Evolutionary conservation across 805 yeast species (phyloP).

Genomic region (Sugiyamaella lignohabitans): DNA sequence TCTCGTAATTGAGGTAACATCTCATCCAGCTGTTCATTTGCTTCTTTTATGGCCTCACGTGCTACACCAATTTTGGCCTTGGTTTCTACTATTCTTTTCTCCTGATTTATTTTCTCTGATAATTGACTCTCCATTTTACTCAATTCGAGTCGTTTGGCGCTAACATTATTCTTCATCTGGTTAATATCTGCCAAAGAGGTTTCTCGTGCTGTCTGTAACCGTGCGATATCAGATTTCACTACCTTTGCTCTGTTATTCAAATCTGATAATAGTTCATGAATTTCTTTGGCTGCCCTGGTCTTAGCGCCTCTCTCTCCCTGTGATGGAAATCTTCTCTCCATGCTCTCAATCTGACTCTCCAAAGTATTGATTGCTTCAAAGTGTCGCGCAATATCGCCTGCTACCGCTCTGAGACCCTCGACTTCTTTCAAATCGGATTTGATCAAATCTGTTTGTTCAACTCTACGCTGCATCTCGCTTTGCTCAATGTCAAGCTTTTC

Average conservation of each 20-base stretch:
- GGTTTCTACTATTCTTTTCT: constrained; percentile 15
- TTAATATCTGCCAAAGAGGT: constrained; percentile 38
- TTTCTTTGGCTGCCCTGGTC: constrained; percentile 17
- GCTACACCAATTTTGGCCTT: constrained; percentile 5
- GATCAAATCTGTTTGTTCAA: neutral
- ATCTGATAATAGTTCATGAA: constrained; percentile 26
- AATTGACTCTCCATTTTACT: constrained; percentile 48
- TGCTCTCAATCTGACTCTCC: neutral
- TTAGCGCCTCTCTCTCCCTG: constrained; percentile 6
- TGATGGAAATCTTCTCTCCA: neutral
- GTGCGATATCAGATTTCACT: constrained; percentile 33
- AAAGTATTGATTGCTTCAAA: constrained; percentile 23
- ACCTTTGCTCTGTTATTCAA: constrained; percentile 37
- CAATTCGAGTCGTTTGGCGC: constrained; percentile 47
- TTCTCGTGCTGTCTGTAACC: constrained; percentile 40
- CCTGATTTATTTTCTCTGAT: constrained; percentile 37
- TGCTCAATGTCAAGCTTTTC: neutral
- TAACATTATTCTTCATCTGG: constrained; percentile 43
- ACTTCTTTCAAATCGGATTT: constrained; percentile 19
- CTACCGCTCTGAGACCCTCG: constrained; percentile 27
- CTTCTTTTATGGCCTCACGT: constrained; percentile 10
- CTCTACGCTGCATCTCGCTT: neutral
- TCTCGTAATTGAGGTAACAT: constrained; percentile 10
- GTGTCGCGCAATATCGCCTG: constrained; percentile 22
- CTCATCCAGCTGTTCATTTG: constrained; percentile 6